Evolutionary conservation across 1,284 basidiomycete genomes (phyloP).

Genomic region (Volvariella surrecta): DNA sequence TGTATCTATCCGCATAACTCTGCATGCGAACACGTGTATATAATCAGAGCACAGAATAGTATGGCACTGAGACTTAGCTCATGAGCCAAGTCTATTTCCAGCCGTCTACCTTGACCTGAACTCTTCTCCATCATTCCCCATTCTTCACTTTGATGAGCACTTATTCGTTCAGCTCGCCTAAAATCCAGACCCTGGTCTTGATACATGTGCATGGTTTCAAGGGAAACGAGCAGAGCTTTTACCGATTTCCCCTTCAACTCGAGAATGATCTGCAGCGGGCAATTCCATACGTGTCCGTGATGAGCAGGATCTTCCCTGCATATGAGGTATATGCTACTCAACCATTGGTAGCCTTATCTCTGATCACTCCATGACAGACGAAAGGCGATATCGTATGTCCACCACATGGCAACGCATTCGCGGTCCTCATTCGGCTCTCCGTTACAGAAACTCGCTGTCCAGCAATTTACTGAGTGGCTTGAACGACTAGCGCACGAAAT

Average conservation of each 20-base stretch:
- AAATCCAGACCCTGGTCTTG: conserved; percentile 31
- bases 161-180: too few species aligned
- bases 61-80: too few species aligned
- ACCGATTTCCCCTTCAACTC: conserved; percentile 67
- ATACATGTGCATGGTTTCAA: conserved; percentile 63
- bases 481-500: conserved; percentile 71
- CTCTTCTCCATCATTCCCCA: too few species aligned
- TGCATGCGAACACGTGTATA: background rate
- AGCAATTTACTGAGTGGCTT: conserved; percentile 85
- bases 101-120: too few species aligned
- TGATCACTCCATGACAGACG: conserved; percentile 38
- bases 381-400: conserved; percentile 76
- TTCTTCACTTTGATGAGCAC: too few species aligned
- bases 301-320: conserved; percentile 79
- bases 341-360: background rate
- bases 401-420: conserved; percentile 3
- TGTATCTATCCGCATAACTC: conserved; percentile 1
- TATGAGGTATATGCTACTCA: conserved; percentile 60
- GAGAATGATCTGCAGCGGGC: conserved; percentile 66
- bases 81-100: too few species aligned
- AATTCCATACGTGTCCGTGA: conserved; percentile 44
- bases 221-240: conserved; percentile 75
- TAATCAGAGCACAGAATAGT: too few species aligned
- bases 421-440: conserved; percentile 1
- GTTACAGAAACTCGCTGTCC: conserved; percentile 66